A percentile compares a stretch with the other conserved stretches of the same genome.
These are phyloP conservation scores for Beverwykella pulmonaria DNA, from an alignment of 495 filamentous ascomycete species.

Conservation along the genomic window DNA sequence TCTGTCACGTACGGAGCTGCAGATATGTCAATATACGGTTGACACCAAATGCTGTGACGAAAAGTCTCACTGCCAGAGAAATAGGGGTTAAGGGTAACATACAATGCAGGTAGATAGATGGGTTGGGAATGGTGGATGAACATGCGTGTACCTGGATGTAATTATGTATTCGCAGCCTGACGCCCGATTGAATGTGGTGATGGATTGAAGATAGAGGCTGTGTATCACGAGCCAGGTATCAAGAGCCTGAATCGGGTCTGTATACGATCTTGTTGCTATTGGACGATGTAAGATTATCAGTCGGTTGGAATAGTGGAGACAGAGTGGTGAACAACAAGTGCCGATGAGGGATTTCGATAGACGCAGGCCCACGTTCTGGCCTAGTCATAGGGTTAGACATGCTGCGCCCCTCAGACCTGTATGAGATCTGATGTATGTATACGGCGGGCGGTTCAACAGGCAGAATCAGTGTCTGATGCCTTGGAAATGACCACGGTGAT, in stretches of 20 bases:
- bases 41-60: not conserved
- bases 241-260: not conserved
- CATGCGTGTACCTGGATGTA: not conserved
- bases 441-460: slow-evolving; percentile 6
- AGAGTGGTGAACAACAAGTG: not conserved
- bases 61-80: not conserved
- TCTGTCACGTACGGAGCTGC: slow-evolving; percentile 22
- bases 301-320: not conserved
- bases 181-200: not conserved
- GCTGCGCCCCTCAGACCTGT: slow-evolving; percentile 10
- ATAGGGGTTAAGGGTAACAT: not conserved
- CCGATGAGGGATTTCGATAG: slow-evolving; percentile 6
- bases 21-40: not conserved
- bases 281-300: not conserved
- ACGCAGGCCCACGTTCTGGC: slow-evolving; percentile 19
- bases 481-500: slow-evolving; percentile 2
- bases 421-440: not conserved
- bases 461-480: slow-evolving; percentile 22
- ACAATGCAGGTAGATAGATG: not conserved
- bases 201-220: not conserved
- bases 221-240: not conserved
- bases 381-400: slow-evolving; percentile 14
- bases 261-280: not conserved
- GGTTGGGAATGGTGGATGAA: not conserved
- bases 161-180: not conserved